Conservation (phyloP, 805 yeast genomes). For the Candida hungchunana region DNA sequence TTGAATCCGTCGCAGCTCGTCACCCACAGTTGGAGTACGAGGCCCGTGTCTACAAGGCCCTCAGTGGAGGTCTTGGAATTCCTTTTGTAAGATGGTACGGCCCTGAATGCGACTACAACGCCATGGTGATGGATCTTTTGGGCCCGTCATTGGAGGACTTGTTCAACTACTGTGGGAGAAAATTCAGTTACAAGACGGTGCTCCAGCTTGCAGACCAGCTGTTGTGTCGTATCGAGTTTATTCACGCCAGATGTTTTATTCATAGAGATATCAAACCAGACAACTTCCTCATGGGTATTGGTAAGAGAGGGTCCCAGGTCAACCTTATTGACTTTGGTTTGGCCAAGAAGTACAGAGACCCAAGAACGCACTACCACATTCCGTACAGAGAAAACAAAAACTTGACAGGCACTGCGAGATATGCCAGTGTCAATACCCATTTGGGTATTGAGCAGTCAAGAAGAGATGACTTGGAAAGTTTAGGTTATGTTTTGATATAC, state of each 20-base stretch:
- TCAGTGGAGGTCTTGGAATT: conserved; percentile 95
- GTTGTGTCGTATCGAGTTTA: conserved; percentile 88
- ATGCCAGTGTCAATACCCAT: conserved; percentile 93
- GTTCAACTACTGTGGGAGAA: conserved; percentile 92
- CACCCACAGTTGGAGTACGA: conserved; percentile 98
- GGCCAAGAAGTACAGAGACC: conserved; percentile 92
- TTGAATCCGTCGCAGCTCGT: conserved; percentile 84
- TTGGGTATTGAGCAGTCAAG: conserved; percentile 95
- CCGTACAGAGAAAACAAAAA: conserved; percentile 96
- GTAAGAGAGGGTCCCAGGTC: conserved; percentile 91
- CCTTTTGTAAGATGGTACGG: conserved; percentile 98
- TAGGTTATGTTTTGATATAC: conserved; percentile 91
- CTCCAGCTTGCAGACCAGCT: conserved; percentile 90
- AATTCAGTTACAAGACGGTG: conserved; percentile 90
- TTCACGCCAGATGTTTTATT: conserved; percentile 93
- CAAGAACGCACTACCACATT: conserved; percentile 88
- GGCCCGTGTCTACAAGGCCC: conserved; percentile 89
- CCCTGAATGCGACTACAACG: conserved; percentile 92
- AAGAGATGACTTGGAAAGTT: conserved; percentile 92
- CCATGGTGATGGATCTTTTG: conserved; percentile 91
- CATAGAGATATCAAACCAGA: conserved; percentile 97
- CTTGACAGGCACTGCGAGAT: conserved; percentile 95
- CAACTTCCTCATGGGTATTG: conserved; percentile 83
- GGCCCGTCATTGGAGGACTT: conserved; percentile 96
- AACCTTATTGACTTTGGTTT: conserved; percentile 96